phyloP scores from a whole-genome alignment of 23 red algal genomes.

The Gracilaria domingensis region DNA sequence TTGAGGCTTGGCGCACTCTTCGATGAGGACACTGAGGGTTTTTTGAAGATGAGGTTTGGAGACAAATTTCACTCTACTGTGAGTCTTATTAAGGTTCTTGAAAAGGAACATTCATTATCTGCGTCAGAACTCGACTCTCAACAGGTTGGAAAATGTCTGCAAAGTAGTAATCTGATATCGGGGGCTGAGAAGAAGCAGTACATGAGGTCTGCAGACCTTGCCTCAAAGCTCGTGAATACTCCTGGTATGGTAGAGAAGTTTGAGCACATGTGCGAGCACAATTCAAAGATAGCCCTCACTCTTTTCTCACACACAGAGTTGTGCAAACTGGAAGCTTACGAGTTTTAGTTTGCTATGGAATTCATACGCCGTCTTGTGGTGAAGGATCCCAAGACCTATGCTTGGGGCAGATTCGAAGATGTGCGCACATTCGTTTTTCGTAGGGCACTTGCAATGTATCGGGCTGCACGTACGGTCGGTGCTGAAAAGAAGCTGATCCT shows the following conservation, averaged over 20 bases:
- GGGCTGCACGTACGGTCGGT: too few species aligned
- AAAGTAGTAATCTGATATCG: too few species aligned
- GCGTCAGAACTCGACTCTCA: not conserved
- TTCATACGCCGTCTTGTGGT: not conserved
- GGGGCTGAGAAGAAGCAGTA: too few species aligned
- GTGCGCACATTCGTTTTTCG: not conserved
- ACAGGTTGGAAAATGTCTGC: not conserved
- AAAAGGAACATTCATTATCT: not conserved
- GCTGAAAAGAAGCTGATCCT: too few species aligned
- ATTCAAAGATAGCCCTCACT: too few species aligned
- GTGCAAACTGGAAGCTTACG: too few species aligned
- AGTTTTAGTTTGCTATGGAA: not conserved
- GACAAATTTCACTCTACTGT: constrained; percentile 18
- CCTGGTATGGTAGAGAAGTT: too few species aligned
- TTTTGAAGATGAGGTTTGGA: constrained; percentile 5
- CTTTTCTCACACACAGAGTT: too few species aligned
- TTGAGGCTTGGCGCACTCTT: not conserved
- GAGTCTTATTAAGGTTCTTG: not conserved
- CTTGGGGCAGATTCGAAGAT: not conserved
- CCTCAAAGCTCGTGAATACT: too few species aligned
- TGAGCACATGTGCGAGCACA: too few species aligned
- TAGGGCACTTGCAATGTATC: not conserved
- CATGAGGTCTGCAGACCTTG: too few species aligned
- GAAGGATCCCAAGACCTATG: too few species aligned
- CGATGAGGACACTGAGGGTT: not conserved